Percentiles rank a stretch among this genome's conserved stretches.
phyloP scores from a whole-genome alignment of 2,329 filamentous ascomycete genomes.

The Ceratocystis huliohia region DNA sequence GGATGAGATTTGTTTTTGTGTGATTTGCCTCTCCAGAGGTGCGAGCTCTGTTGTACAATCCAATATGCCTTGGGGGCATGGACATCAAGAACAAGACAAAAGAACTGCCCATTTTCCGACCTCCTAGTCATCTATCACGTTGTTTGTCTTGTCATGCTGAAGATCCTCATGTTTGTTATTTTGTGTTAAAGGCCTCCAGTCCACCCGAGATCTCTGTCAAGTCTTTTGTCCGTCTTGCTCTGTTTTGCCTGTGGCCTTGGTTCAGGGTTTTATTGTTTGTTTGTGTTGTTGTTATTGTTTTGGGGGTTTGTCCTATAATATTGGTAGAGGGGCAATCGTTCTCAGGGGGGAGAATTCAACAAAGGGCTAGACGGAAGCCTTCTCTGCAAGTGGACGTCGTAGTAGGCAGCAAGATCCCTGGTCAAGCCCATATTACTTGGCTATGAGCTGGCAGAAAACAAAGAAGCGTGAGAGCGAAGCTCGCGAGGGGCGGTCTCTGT shows the following conservation, averaged over 20 bases:
- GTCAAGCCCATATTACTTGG: constrained; percentile 7
- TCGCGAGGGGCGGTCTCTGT: neutral
- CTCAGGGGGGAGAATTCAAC: neutral
- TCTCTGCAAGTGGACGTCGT: neutral
- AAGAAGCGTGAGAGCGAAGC: too few species aligned
- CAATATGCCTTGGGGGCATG: too few species aligned
- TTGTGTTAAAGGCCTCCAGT: neutral
- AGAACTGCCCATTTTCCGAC: neutral
- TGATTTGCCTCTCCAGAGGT: too few species aligned
- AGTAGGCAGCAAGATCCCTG: constrained; percentile 5
- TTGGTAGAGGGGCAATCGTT: neutral
- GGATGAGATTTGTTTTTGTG: neutral
- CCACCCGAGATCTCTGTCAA: neutral
- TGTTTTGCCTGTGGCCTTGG: too few species aligned
- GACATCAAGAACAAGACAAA: neutral
- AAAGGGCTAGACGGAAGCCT: neutral
- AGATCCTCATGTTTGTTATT: neutral
- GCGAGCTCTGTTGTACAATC: too few species aligned
- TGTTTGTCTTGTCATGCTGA: neutral
- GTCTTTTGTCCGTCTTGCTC: neutral
- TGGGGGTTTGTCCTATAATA: neutral
- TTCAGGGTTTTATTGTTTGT: too few species aligned
- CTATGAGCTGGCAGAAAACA: neutral
- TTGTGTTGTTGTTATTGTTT: too few species aligned
- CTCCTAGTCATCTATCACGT: neutral